Conservation (phyloP, 1,284 basidiomycete species). For the Melanopsichium pennsylvanicum region DNA sequence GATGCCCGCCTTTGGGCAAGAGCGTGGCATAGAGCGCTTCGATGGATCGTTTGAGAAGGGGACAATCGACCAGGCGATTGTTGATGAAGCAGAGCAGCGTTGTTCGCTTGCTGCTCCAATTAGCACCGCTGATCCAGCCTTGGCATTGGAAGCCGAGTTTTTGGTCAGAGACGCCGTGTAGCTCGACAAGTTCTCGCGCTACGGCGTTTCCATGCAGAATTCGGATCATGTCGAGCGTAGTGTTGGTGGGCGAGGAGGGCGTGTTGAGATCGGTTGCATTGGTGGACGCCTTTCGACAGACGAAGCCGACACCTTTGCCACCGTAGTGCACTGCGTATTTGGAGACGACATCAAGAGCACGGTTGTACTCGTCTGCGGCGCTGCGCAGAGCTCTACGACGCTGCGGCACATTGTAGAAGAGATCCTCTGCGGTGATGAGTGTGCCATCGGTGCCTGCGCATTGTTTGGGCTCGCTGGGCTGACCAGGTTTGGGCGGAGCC, state of each 20-base stretch:
- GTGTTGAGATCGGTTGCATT: constrained; percentile 77
- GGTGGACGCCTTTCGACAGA: constrained; percentile 67
- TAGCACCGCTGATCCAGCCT: constrained; percentile 83
- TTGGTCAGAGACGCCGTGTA: constrained; percentile 49
- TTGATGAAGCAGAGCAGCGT: constrained; percentile 95
- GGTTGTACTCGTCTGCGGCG: constrained; percentile 87
- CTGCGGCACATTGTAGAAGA: constrained; percentile 93
- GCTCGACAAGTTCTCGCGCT: constrained; percentile 78
- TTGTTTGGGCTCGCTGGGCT: constrained; percentile 73
- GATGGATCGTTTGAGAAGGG: constrained; percentile 83
- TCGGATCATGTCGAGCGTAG: constrained; percentile 77
- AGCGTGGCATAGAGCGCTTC: constrained; percentile 85
- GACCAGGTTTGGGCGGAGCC: constrained; percentile 48
- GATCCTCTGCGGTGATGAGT: constrained; percentile 87
- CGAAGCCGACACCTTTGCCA: constrained; percentile 75
- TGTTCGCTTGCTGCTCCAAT: constrained; percentile 86
- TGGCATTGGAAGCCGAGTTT: constrained; percentile 66
- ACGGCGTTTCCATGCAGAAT: constrained; percentile 82
- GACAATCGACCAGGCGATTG: constrained; percentile 90
- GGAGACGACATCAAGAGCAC: constrained; percentile 90
- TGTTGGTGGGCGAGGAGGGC: constrained; percentile 72
- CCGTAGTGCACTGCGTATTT: constrained; percentile 76
- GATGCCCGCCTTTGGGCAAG: constrained; percentile 87
- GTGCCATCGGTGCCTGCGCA: constrained; percentile 96
- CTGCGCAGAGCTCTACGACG: constrained; percentile 85